Evolutionary conservation across 2,329 filamentous ascomycete species (phyloP).

Genomic region (Claviceps digitariae): DNA sequence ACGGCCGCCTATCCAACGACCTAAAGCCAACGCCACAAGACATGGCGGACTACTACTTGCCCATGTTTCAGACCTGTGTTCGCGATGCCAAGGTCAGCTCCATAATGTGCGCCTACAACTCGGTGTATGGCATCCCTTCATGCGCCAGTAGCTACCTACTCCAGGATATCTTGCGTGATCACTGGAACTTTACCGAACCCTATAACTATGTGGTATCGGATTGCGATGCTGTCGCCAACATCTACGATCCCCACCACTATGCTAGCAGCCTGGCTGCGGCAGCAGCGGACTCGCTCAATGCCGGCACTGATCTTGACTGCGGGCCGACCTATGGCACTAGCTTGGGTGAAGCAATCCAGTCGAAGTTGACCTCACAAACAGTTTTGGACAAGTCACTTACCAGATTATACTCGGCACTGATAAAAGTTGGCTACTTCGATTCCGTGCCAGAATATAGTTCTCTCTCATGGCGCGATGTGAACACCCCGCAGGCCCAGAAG

Average conservation of each 20-base stretch:
- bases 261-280: slow-evolving; percentile 21
- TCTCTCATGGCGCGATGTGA: slow-evolving; percentile 41
- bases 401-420: slow-evolving; percentile 39
- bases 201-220: slow-evolving; percentile 52
- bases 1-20: slow-evolving; percentile 39
- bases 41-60: slow-evolving; percentile 53
- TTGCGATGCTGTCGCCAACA: slow-evolving; percentile 48
- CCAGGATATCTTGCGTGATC: slow-evolving; percentile 47
- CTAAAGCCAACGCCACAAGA: slow-evolving; percentile 46
- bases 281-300: slow-evolving; percentile 19
- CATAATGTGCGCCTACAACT: slow-evolving; percentile 51
- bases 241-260: slow-evolving; percentile 32
- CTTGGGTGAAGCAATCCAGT: slow-evolving; percentile 21
- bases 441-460: slow-evolving; percentile 32
- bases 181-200: slow-evolving; percentile 49
- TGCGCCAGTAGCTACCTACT: slow-evolving; percentile 51
- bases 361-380: slow-evolving; percentile 1
- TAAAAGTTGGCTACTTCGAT: slow-evolving; percentile 46
- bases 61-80: slow-evolving; percentile 50
- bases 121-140: slow-evolving; percentile 51
- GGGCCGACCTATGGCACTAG: slow-evolving; percentile 12
- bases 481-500: slow-evolving; percentile 35
- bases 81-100: slow-evolving; percentile 42
- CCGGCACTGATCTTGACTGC: slow-evolving; percentile 17
- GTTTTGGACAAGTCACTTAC: slow-evolving; percentile 8